Base-by-base conservation (phyloP, 768 basidiomycete species). In the Boletus barrowsii region DNA sequence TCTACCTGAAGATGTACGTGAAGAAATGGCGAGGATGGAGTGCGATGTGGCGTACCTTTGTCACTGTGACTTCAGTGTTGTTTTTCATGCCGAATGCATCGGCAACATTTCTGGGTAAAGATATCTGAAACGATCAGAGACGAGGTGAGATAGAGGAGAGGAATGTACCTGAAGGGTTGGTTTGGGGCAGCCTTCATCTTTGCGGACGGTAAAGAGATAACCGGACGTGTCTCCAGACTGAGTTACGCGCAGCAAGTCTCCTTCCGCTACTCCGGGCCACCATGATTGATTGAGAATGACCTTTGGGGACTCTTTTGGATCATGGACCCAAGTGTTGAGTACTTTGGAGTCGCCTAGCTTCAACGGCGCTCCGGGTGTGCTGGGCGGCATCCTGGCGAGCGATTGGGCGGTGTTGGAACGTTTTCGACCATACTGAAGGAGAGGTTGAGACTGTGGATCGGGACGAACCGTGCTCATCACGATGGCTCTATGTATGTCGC, bases 231-330 rank as follows among this genome's bases (percentile, higher is more conserved):
- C 74, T 8, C 76, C 76, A 24, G 78, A 66, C 45, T 72, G 73
- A 49, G 73, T 72, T 43, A 91, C 80, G 50, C 81, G 77, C 40
- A 93, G 63, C 64, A 90, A 72, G 62, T 93, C 90, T 9, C 89
- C 91, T 60, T 88, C 86, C 42, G 76, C 73, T 32, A 90, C 86
- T 3, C 91, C 91, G 7, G 88, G 87, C 86, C 88, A 90, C 67
- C 77, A 82, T 11, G 82, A 74, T 42, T 85, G 86, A 59, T 92
- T 91, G 67, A 93, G 78, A 17, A 83, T 74, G 51, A 90, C 83
- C 17, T 71, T 70, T 9, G 76, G 66, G 0, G 81, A 78, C 49
- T 86, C 83, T 62, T 83, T 86, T 35, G 76, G 62, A 53, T 89
- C 86, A 63, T 88, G 85, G 4, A 91, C 87, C 89, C 90, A 90